Base-by-base conservation (phyloP, 768 basidiomycete genomes). In the Mycena epipterygia region DNA sequence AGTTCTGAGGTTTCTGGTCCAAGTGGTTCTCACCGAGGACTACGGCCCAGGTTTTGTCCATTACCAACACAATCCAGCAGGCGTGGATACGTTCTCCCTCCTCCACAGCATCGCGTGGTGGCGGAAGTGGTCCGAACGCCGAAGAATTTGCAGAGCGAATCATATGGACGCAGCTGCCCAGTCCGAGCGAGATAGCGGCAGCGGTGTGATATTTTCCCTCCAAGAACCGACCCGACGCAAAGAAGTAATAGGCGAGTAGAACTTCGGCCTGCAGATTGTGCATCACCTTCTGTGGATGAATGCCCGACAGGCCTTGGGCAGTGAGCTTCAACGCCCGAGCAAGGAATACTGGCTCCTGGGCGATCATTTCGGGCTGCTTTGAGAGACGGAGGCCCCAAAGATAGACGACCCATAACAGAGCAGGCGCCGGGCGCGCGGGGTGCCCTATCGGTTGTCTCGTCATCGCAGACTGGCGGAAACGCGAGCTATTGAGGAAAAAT, bases 211-310 rank as follows among this genome's bases (percentile, higher is more conserved):
- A 84, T 60, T 80, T 79, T 12, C 81, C 84, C 66, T 85, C 90
- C 9, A 89, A 77, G 17, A 83, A 76, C 27, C 89, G 81, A 25
- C 86, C 89, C 30, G 81, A 80, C 23, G 84, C 79, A 68, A 89
- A 87, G 77, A 91, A 87, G 73, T 89, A 91, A 60, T 83, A 82
- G 3, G 88, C 80, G 30, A 92, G 82, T 19, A 92, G 81, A 9
- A 91, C 80, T 63, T 91, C 86, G 1, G 86, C 82, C 72, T 90
- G 89, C 21, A 89, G 79, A 3, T 84, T 79, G 41, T 88, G 84
- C 46, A 90, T 74, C 21, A 86, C 79, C 71, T 75, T 76, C 4
- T 81, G 72, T 29, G 84, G 83, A 35, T 89, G 87, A 2, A 61
- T 67, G 5, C 81, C 77, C 4, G 85, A 82, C 14, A 88, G 76